A percentile compares a stretch with the other conserved stretches of the same genome.
phyloP scores from a whole-genome alignment of 805 yeast species.

The Wickerhamiella australiensis region DNA sequence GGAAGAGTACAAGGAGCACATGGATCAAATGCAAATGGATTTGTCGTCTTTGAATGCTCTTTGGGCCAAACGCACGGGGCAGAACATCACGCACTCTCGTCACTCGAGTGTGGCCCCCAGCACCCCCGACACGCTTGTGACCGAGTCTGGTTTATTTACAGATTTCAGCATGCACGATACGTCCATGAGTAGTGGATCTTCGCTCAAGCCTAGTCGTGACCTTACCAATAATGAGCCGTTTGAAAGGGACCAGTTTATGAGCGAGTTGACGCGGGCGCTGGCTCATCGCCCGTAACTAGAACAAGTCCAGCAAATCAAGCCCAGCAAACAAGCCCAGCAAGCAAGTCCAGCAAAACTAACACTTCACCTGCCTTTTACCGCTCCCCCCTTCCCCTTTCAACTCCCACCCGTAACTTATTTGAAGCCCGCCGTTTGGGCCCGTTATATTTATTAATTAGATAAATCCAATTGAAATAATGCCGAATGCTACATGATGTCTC shows the following conservation, averaged over 20 bases:
- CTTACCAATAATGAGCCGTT: not conserved
- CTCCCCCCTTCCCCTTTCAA: not conserved
- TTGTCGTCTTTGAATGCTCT: slow-evolving; percentile 12
- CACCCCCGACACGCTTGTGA: slow-evolving; percentile 5
- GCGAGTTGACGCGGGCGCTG: slow-evolving; percentile 1
- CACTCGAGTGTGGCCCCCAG: not conserved
- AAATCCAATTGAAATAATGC: not conserved
- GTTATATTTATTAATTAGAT: not conserved
- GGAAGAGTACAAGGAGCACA: slow-evolving; percentile 12
- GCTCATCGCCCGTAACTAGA: not conserved
- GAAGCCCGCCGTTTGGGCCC: not conserved
- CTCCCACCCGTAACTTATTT: not conserved
- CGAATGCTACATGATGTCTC: not conserved
- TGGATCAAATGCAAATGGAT: slow-evolving; percentile 14
- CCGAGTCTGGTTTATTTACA: not conserved
- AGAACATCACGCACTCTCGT: not conserved
- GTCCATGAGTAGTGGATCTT: not conserved
- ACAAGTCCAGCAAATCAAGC: not conserved
- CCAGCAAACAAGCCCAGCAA: too few species aligned
- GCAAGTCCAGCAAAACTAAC: too few species aligned
- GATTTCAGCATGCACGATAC: not conserved
- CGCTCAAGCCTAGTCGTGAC: not conserved
- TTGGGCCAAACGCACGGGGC: slow-evolving; percentile 9
- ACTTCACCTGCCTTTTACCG: too few species aligned
- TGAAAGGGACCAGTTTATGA: slow-evolving; percentile 1